These are phyloP conservation scores for Fomitopsis schrenkii DNA, from an alignment of 1,284 basidiomycete species.

Conservation along the genomic window DNA sequence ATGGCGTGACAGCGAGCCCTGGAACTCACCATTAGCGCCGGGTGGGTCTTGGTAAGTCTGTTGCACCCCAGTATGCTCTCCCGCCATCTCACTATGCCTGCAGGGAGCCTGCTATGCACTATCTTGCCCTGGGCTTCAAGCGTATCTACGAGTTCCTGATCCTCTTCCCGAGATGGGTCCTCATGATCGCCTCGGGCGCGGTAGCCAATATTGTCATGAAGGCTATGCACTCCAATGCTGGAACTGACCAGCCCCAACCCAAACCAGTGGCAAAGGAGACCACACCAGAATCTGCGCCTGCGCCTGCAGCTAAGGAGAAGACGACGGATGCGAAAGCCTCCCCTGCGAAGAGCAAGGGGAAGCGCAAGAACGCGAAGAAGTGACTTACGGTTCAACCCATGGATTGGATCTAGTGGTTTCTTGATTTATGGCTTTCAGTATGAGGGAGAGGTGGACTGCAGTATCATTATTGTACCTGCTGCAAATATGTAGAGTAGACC, in stretches of 20 bases:
- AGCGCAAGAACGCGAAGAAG: conserved; percentile 21
- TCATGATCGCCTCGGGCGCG: conserved; percentile 54
- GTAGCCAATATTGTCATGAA: conserved; percentile 56
- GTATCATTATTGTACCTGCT: neutral
- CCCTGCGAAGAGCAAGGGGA: conserved; percentile 20
- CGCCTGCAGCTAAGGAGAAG: neutral
- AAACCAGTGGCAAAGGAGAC: neutral
- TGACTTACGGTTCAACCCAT: conserved; percentile 11
- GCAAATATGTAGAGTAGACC: neutral
- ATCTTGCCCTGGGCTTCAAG: conserved; percentile 46
- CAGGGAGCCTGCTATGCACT: conserved; percentile 69
- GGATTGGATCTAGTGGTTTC: neutral
- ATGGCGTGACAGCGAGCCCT: conserved; percentile 56
- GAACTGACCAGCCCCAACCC: conserved; percentile 4
- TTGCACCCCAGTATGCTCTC: conserved; percentile 2
- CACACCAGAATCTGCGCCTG: neutral
- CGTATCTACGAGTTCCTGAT: conserved; percentile 46
- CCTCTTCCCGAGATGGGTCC: conserved; percentile 53
- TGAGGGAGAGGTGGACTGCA: neutral
- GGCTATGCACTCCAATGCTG: conserved; percentile 41
- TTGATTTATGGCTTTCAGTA: neutral
- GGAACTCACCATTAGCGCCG: conserved; percentile 60
- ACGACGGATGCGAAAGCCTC: conserved; percentile 10
- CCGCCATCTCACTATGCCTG: neutral
- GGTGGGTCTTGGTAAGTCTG: conserved; percentile 63